Evolutionary conservation across 306 rosid genomes (phyloP), one percentile per base, ranked within the genome.

Genomic region (Vigna trinervia): DNA sequence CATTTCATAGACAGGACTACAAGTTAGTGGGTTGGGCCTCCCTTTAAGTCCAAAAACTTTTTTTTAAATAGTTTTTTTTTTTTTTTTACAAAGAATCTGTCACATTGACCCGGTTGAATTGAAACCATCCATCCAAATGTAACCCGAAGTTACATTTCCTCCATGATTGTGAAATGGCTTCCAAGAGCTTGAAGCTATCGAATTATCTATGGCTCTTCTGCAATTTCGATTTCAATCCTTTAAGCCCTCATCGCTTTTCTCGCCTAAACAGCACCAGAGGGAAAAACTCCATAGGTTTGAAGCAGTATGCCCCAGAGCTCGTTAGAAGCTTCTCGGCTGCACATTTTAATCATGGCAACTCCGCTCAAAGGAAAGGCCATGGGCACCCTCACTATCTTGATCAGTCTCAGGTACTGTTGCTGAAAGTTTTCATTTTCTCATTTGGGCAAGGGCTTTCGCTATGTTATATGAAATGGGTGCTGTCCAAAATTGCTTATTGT

Each of bases 311-410:
- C 6, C 54, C 89, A 0, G 97, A 95, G n/a, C 83, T 84, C 78
- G 81, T 90, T 43, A 87, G 98, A 14, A 95, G 91, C 83, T 92
- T 95, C 85, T 95, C 97, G 19, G 89, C 89, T 39, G 96, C 92
- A 0, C 97, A 88, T 73, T 88, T 90, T 6, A 92, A 92, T 78
- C 98, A 94, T 69, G 97, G 93, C 30, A 90, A 95, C 81, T 95
- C 92, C 54, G 89, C 93, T 6, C 91, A 45, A 45, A 45, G 0
- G 81, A 88, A 86, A 28, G 19, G 20, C 20, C 43, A 6, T 60
- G 66, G 20, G 11, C 66, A 5, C 6, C 66, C 43, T 60, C 97
- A 90, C 82, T 90, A 85, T 84, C 96, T 95, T 65, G 97, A 95
- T 74, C 89, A 90, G 32, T 82, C 90, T 84, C 97, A 92, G 96